phyloP scores from a whole-genome alignment of 1,284 basidiomycete species.

The Trichosporon sp. region DNA sequence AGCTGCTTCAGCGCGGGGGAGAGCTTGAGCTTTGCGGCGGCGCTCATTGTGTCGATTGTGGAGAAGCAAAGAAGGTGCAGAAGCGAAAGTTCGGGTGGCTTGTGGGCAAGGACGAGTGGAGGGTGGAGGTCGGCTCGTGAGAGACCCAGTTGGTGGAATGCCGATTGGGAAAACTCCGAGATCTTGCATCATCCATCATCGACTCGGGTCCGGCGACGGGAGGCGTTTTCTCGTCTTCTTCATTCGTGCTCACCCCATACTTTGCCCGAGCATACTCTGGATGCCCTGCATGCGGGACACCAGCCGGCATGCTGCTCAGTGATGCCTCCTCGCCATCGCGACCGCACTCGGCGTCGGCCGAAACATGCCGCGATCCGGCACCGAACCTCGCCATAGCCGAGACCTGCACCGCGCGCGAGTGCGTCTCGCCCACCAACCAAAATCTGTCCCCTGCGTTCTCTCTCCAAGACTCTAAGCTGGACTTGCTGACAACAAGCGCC shows the following conservation, averaged over 20 bases:
- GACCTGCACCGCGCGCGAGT: background rate
- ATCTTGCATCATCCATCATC: slow-evolving; percentile 3
- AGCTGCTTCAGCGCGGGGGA: slow-evolving; percentile 50
- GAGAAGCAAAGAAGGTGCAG: background rate
- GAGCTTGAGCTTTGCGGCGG: slow-evolving; percentile 40
- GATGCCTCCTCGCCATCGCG: background rate
- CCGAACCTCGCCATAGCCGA: background rate
- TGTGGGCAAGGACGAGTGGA: background rate
- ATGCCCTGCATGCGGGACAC: background rate
- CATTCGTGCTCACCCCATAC: background rate
- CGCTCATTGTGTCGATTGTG: slow-evolving; percentile 17
- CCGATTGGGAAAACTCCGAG: slow-evolving; percentile 15
- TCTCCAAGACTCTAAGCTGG: no score
- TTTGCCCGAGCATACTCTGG: no score
- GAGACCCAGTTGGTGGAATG: background rate
- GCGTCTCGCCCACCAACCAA: background rate
- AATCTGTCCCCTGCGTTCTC: background rate
- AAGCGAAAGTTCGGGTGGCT: background rate
- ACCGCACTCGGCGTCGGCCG: background rate
- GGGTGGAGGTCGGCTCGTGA: background rate
- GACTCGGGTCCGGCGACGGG: background rate
- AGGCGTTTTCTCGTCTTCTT: background rate
- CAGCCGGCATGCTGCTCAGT: background rate
- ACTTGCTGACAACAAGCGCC: no score
- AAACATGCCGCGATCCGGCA: background rate